phyloP scores from a whole-genome alignment of 768 basidiomycete genomes.

The Xerocomellus chrysenteron region DNA sequence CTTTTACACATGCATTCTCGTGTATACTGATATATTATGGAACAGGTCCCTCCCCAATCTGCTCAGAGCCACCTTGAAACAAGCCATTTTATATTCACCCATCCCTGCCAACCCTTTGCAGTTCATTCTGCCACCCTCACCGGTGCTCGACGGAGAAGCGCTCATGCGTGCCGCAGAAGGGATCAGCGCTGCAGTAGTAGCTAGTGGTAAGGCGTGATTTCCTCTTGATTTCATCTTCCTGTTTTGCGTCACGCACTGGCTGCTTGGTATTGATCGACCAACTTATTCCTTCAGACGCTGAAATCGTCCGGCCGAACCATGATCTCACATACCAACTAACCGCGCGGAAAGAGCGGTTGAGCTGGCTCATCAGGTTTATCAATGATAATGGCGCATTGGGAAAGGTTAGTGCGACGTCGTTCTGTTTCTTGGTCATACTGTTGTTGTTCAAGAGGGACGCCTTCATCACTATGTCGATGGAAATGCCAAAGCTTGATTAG shows the following conservation, averaged over 20 bases:
- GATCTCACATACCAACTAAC: slow-evolving; percentile 79
- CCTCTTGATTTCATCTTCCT: background rate
- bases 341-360: slow-evolving; percentile 70
- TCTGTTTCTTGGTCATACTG: background rate
- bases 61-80: slow-evolving; percentile 78
- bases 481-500: background rate
- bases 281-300: slow-evolving; percentile 43
- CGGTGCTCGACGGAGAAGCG: slow-evolving; percentile 70
- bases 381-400: slow-evolving; percentile 79
- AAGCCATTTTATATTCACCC: slow-evolving; percentile 78
- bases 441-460: background rate
- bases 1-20: background rate
- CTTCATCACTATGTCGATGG: background rate
- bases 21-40: slow-evolving; percentile 31
- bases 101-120: slow-evolving; percentile 74
- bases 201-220: slow-evolving; percentile 54
- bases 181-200: slow-evolving; percentile 65
- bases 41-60: slow-evolving; percentile 60
- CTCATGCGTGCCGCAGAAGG: slow-evolving; percentile 79
- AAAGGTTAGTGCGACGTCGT: slow-evolving; percentile 49
- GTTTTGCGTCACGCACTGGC: background rate
- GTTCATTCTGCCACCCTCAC: slow-evolving; percentile 71
- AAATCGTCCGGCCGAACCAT: slow-evolving; percentile 70
- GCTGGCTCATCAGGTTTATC: slow-evolving; percentile 87
- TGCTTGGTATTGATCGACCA: background rate